Base-by-base conservation (phyloP, 768 basidiomycete species). In the Lentinula aciculospora region DNA sequence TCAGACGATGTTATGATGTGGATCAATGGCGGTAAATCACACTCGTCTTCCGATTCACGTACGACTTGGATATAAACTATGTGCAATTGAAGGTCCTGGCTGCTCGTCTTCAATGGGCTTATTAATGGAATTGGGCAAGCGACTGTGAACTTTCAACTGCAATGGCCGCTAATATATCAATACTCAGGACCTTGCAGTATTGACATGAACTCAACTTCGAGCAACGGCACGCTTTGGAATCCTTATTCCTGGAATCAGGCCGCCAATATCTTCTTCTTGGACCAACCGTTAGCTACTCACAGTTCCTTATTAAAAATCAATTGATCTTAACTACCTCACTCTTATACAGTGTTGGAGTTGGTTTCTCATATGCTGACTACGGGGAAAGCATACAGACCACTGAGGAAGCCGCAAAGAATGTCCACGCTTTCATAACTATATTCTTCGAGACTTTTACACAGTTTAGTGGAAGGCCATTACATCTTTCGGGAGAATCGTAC, bases 371-470 rank as follows among this genome's bases (percentile, higher is more conserved):
- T 58, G 82, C 84, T 2, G 86, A 89, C 60, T 81, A 78, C 59
- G 85, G 84, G 2, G 82, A 89, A 70, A 81, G 76, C 0, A 74
- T 89, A 17, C 83, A 81, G 57, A 90, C 86, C 0, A 88, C 90
- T 0, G 89, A 92, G 69, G 84, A 84, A n/a, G 91, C 90, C 0
- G 86, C 89, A 3, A 81, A 80, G 60, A 86, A 92, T 64, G 74
- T 92, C 37, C 77, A 86, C 49, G 85, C 89, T 0, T 92, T 92
- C 69, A 74, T 92, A 54, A 74, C 81, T 2, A 86, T 93, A 56
- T 91, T 92, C 71, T 89, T 91, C 63, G 85, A 91, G 61, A 84
- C 85, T 0, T 94, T 92, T 73, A 74, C 76, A 13, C 80, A 89
- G 61, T 91, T 88, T 69, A 67, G 81, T 48, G 87, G 86, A 2